These are phyloP conservation scores for Coemansia sp. DNA, from an alignment of 192 early-diverging fungal genomes.

Conservation along the genomic window DNA sequence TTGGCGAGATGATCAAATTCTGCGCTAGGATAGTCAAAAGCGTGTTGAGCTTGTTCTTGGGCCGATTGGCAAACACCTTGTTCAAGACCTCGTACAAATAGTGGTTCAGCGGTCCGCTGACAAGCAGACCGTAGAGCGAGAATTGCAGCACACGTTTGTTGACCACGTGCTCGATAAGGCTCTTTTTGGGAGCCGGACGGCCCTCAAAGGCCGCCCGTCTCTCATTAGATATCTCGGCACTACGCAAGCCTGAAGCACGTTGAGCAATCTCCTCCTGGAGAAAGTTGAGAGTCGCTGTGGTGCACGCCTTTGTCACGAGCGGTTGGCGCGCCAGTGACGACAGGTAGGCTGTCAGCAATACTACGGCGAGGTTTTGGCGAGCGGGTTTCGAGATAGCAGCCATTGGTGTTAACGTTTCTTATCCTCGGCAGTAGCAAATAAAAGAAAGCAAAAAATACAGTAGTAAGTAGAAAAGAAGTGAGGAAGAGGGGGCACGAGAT, in stretches of 20 bases:
- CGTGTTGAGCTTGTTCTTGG: conserved; percentile 62
- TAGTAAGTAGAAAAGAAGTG: neutral
- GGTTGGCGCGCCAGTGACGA: conserved; percentile 64
- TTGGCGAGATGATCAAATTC: conserved; percentile 82
- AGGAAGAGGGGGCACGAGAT: neutral
- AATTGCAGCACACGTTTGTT: conserved; percentile 78
- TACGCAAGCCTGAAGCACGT: conserved; percentile 60
- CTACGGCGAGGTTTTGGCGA: conserved; percentile 38
- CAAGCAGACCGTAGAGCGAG: conserved; percentile 76
- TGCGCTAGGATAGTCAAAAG: conserved; percentile 72
- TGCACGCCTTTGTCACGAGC: conserved; percentile 79
- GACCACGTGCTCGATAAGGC: conserved; percentile 36
- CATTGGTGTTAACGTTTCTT: conserved; percentile 27
- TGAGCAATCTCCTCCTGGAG: conserved; percentile 79
- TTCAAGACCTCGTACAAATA: conserved; percentile 75
- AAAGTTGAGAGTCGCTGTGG: conserved; percentile 71
- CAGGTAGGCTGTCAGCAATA: conserved; percentile 65
- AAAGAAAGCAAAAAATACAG: neutral
- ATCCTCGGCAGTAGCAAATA: neutral
- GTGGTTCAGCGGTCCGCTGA: conserved; percentile 85
- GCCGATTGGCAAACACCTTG: conserved; percentile 70
- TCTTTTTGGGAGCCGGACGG: conserved; percentile 21
- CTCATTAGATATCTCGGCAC: conserved; percentile 39
- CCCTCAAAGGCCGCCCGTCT: conserved; percentile 49
- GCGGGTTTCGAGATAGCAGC: conserved; percentile 48